A percentile compares a stretch with the other conserved stretches of the same genome.
phyloP scores from a whole-genome alignment of 2,329 filamentous ascomycete genomes.

The Fusarium hostae region DNA sequence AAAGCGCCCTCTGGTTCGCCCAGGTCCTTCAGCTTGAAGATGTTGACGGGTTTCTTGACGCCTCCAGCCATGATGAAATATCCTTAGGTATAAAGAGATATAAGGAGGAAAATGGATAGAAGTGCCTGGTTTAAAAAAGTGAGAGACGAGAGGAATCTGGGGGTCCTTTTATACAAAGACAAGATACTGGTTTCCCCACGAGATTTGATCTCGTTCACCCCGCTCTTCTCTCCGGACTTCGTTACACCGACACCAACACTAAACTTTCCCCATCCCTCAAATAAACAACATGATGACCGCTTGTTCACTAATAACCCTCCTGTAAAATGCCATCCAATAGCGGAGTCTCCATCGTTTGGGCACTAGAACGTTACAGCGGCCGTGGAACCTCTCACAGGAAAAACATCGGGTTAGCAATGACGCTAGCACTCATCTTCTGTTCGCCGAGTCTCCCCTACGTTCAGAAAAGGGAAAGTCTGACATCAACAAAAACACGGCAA shows the following conservation, averaged over 20 bases:
- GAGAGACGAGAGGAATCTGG: not conserved
- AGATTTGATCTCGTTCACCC: not conserved
- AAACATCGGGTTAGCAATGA: not conserved
- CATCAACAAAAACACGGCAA: not conserved
- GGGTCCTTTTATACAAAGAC: slow-evolving; percentile 13
- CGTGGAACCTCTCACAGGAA: slow-evolving; percentile 9
- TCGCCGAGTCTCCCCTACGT: not conserved
- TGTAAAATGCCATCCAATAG: slow-evolving; percentile 17
- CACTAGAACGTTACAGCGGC: slow-evolving; percentile 17
- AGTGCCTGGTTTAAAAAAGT: not conserved
- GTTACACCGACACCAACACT: slow-evolving; percentile 28
- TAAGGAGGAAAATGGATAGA: not conserved
- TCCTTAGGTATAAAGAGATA: not conserved
- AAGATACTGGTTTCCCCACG: slow-evolving; percentile 11
- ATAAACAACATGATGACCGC: not conserved
- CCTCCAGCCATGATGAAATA: slow-evolving; percentile 58
- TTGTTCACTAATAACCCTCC: not conserved
- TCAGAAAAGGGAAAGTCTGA: not conserved
- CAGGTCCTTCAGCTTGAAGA: slow-evolving; percentile 72
- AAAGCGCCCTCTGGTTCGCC: slow-evolving; percentile 76
- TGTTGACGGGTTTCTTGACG: slow-evolving; percentile 66
- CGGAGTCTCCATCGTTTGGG: slow-evolving; percentile 17
- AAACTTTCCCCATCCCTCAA: not conserved
- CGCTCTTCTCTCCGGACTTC: slow-evolving; percentile 8
- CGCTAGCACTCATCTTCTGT: slow-evolving; percentile 16